Percentiles rank a stretch among this genome's conserved stretches.
phyloP scores from a whole-genome alignment of 768 basidiomycete genomes.

The Phanerodontia chrysosporium region DNA sequence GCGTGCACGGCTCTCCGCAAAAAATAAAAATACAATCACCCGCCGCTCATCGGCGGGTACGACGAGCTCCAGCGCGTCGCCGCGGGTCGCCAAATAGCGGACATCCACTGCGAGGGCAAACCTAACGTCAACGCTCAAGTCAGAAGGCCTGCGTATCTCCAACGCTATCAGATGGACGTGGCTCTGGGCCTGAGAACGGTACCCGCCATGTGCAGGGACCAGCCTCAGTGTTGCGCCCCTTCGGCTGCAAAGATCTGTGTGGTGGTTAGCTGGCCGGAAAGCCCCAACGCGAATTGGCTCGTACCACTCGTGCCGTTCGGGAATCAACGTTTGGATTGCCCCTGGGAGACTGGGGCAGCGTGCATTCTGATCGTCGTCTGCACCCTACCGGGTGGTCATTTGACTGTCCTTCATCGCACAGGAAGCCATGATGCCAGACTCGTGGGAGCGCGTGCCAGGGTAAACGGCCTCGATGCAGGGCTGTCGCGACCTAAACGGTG shows the following conservation, averaged over 20 bases:
- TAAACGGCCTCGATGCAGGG: background rate
- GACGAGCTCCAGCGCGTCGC: no score
- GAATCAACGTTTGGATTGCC: background rate
- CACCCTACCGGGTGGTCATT: background rate
- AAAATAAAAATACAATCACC: no score
- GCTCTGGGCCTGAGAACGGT: background rate
- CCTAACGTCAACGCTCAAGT: background rate
- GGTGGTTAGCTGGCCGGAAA: background rate
- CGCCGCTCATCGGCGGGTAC: no score
- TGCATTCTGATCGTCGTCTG: background rate
- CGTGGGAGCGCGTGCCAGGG: background rate
- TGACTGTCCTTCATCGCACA: background rate
- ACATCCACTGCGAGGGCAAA: no score
- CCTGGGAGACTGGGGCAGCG: background rate
- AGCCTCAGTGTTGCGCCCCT: background rate
- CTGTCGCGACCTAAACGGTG: background rate
- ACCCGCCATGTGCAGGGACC: background rate
- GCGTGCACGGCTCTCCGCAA: no score
- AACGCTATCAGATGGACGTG: background rate
- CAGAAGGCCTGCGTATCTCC: background rate
- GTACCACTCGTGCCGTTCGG: background rate
- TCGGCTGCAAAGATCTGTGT: background rate
- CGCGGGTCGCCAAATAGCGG: no score
- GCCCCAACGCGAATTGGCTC: background rate
- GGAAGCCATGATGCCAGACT: background rate